A percentile compares a stretch with the other conserved stretches of the same genome.
These are phyloP conservation scores for Aplosporella prunicola DNA, from an alignment of 2,329 filamentous ascomycete species.

Conservation along the genomic window DNA sequence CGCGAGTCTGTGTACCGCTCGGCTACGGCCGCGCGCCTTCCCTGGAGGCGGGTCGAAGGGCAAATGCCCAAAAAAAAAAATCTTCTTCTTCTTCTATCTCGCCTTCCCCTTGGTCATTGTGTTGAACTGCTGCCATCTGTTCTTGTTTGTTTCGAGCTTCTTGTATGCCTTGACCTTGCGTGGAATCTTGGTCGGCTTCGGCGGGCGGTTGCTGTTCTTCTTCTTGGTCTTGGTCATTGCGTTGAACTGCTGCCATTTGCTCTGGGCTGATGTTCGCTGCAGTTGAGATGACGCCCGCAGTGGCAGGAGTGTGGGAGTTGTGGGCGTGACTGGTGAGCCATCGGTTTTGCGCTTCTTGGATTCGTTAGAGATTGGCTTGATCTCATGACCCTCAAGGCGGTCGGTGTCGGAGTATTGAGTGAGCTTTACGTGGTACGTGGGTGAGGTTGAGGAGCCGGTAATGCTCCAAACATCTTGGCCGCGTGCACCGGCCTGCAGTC, in stretches of 20 bases:
- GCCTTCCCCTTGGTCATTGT: slow-evolving; percentile 53
- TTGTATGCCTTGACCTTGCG: slow-evolving; percentile 81
- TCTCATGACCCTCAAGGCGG: slow-evolving; percentile 47
- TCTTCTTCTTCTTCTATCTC: slow-evolving; percentile 87
- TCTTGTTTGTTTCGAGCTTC: slow-evolving; percentile 82
- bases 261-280: slow-evolving; percentile 58
- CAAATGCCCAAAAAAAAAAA: slow-evolving; percentile 94
- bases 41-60: slow-evolving; percentile 87
- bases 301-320: slow-evolving; percentile 29
- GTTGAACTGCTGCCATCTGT: slow-evolving; percentile 90
- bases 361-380: slow-evolving; percentile 22
- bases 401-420: slow-evolving; percentile 84
- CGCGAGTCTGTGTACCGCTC: slow-evolving; percentile 89
- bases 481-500: too few relatives aligned
- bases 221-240: slow-evolving; percentile 60
- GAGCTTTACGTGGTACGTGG: slow-evolving; percentile 92
- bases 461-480: slow-evolving; percentile 86
- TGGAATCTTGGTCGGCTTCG: slow-evolving; percentile 56
- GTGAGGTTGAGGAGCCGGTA: slow-evolving; percentile 81
- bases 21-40: slow-evolving; percentile 60
- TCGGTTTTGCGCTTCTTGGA: slow-evolving; percentile 73
- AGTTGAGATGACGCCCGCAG: slow-evolving; percentile 52
- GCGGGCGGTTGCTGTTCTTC: slow-evolving; percentile 50
- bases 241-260: slow-evolving; percentile 90
- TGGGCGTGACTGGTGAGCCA: slow-evolving; percentile 49